Evolutionary conservation across 768 basidiomycete genomes (phyloP).

Genomic region (Rhizopogon roseolus): DNA sequence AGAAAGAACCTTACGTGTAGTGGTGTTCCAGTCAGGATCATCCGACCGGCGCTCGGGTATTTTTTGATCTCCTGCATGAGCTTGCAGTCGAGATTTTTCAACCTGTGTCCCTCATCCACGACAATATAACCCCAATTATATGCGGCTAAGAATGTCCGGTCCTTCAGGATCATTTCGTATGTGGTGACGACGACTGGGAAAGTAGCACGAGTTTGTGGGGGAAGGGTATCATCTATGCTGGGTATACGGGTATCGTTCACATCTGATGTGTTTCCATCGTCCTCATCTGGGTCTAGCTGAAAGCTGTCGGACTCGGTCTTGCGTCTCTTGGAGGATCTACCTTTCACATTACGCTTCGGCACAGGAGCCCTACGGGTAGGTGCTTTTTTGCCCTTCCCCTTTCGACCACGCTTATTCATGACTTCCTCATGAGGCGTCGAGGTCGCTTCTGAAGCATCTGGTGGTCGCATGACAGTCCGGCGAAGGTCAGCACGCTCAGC

Average conservation of each 20-base stretch:
- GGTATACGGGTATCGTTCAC: conserved; percentile 15
- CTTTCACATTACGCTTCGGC: conserved; percentile 7
- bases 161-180: conserved; percentile 89
- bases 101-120: conserved; percentile 91
- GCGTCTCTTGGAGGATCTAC: conserved; percentile 15
- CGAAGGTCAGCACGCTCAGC: conserved; percentile 79
- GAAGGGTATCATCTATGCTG: conserved; percentile 9
- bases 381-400: conserved; percentile 12
- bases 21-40: conserved; percentile 96
- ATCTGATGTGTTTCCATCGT: conserved; percentile 16
- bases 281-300: conserved; percentile 7
- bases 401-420: conserved; percentile 14
- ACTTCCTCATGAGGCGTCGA: conserved; percentile 19
- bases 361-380: conserved; percentile 6
- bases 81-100: conserved; percentile 93
- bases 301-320: conserved; percentile 5
- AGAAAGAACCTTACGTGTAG: conserved; percentile 61
- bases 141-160: conserved; percentile 55
- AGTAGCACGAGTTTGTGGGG: conserved; percentile 17
- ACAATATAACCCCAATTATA: conserved; percentile 91
- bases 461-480: conserved; percentile 47
- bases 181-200: conserved; percentile 89
- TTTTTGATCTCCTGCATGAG: conserved; percentile 88
- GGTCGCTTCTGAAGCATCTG: conserved; percentile 18
- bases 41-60: conserved; percentile 77